Conservation (phyloP, 1,284 basidiomycete species). For the Ganoderma resinaceum region DNA sequence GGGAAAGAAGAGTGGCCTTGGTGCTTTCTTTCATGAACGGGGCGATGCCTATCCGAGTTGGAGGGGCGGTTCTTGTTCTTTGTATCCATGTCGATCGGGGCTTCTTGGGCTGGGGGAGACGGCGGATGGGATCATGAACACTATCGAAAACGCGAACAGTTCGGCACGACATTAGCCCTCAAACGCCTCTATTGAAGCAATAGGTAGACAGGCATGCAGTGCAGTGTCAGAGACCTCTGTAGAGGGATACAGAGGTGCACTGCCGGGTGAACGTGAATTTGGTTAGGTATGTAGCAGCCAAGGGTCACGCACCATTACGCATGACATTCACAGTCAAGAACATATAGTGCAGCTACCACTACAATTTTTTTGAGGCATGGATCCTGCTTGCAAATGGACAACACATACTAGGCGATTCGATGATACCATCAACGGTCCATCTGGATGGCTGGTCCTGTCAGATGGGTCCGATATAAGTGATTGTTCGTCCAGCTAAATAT, state of each 20-base stretch:
- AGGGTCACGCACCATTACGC: not conserved
- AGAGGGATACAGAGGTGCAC: not conserved
- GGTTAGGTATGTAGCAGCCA: not conserved
- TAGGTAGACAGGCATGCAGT: not conserved
- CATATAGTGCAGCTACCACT: too few relatives aligned
- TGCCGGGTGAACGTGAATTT: not conserved
- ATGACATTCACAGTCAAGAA: too few relatives aligned
- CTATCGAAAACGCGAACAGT: conserved; percentile 2
- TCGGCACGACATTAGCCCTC: not conserved
- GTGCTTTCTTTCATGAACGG: not conserved
- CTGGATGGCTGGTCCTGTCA: not conserved
- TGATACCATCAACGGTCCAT: not conserved
- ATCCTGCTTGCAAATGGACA: too few relatives aligned
- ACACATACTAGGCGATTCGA: too few relatives aligned
- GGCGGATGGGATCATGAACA: not conserved
- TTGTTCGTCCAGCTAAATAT: not conserved
- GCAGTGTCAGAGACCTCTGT: not conserved
- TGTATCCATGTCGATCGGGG: not conserved
- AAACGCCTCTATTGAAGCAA: not conserved
- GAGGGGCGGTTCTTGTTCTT: not conserved
- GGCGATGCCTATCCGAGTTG: not conserved
- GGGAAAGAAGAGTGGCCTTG: not conserved
- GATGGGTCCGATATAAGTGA: not conserved
- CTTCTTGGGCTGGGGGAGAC: not conserved
- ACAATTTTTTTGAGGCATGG: too few relatives aligned